Conservation (phyloP, 768 basidiomycete species). For the Wakefieldia striispora region DNA sequence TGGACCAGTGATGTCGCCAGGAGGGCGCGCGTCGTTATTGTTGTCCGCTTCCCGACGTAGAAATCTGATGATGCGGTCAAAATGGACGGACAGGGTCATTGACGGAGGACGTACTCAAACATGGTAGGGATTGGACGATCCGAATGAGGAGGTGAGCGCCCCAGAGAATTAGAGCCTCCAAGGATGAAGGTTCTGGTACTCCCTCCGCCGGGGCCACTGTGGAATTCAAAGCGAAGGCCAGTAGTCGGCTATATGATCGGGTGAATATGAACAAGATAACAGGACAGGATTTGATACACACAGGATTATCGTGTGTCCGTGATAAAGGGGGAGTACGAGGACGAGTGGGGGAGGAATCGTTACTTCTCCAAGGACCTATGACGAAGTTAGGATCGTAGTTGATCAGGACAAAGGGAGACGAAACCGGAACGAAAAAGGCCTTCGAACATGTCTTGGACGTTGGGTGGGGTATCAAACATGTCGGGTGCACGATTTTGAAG, state of each 20-base stretch:
- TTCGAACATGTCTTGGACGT: constrained; percentile 42
- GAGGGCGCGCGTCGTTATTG: constrained; percentile 17
- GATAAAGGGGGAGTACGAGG: constrained; percentile 16
- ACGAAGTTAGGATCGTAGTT: not conserved
- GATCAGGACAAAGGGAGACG: constrained; percentile 5
- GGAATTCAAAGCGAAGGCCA: constrained; percentile 38
- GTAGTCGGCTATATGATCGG: constrained; percentile 9
- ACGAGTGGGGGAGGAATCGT: constrained; percentile 2
- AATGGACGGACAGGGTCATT: not conserved
- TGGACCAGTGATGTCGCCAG: constrained; percentile 51
- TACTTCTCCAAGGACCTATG: constrained; percentile 8
- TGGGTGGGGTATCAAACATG: constrained; percentile 24
- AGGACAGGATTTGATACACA: not conserved
- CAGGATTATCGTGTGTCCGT: constrained; percentile 16
- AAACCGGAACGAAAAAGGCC: constrained; percentile 46
- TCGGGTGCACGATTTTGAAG: constrained; percentile 45
- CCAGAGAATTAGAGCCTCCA: constrained; percentile 32
- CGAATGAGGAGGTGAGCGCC: constrained; percentile 25
- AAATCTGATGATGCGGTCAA: constrained; percentile 29
- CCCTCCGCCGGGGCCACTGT: constrained; percentile 27
- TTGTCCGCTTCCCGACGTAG: constrained; percentile 28
- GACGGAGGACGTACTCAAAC: constrained; percentile 46
- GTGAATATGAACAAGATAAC: not conserved
- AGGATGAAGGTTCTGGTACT: constrained; percentile 36
- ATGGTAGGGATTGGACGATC: constrained; percentile 39